Conservation (phyloP, 768 basidiomycete species). For the Macrocybe gigantea region DNA sequence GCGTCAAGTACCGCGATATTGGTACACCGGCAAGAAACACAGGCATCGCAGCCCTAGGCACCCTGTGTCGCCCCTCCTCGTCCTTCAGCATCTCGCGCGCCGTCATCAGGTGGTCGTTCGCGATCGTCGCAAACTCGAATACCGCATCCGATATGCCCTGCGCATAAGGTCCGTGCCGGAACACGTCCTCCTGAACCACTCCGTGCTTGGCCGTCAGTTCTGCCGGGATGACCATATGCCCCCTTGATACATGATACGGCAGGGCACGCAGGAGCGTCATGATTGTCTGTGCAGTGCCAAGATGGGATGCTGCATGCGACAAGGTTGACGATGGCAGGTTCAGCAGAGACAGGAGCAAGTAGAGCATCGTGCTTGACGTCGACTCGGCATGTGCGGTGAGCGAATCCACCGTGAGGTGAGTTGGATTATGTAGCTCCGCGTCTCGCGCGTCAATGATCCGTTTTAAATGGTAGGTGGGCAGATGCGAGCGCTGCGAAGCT, state of each 20-base stretch:
- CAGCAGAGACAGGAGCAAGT: conserved; percentile 67
- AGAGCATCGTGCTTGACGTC: conserved; percentile 73
- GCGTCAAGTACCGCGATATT: conserved; percentile 54
- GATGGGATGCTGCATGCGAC: conserved; percentile 77
- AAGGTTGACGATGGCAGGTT: conserved; percentile 46
- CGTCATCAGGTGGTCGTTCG: conserved; percentile 74
- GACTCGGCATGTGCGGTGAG: conserved; percentile 73
- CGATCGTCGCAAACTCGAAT: conserved; percentile 76
- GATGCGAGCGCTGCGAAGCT: conserved; percentile 38
- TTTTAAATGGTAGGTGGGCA: conserved; percentile 74
- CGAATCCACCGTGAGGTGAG: conserved; percentile 62
- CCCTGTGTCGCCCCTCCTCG: conserved; percentile 37
- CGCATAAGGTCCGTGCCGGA: conserved; percentile 49
- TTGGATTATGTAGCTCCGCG: conserved; percentile 56
- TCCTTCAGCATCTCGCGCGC: conserved; percentile 65
- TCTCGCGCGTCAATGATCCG: conserved; percentile 81
- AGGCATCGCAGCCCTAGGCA: conserved; percentile 58
- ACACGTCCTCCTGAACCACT: conserved; percentile 76
- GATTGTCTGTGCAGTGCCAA: conserved; percentile 71
- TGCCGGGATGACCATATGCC: conserved; percentile 72
- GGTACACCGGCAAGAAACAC: conserved; percentile 73
- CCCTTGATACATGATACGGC: conserved; percentile 69
- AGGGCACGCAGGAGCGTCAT: conserved; percentile 68
- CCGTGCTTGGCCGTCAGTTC: conserved; percentile 77
- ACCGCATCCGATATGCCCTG: conserved; percentile 71